Conservation (phyloP, 2,329 filamentous ascomycete genomes). For the Alternaria viburni region DNA sequence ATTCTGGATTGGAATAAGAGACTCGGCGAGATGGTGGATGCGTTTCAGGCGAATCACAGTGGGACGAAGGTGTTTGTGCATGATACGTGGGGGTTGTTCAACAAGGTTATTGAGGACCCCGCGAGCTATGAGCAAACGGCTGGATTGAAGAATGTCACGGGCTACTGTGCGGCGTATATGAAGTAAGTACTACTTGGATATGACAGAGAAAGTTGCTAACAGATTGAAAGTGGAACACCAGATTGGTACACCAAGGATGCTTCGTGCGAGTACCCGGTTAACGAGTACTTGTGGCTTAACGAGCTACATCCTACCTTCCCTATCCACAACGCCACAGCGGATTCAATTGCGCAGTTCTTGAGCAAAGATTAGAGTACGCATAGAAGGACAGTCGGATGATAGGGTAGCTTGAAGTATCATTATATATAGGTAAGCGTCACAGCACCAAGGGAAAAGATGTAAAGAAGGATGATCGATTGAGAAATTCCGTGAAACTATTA, state of each 20-base stretch:
- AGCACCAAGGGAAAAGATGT: not conserved
- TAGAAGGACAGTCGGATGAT: not conserved
- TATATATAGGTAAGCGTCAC: not conserved
- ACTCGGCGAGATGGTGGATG: constrained; percentile 51
- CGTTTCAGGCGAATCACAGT: constrained; percentile 43
- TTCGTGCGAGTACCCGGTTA: constrained; percentile 61
- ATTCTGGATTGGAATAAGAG: constrained; percentile 61
- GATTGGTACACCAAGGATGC: constrained; percentile 47
- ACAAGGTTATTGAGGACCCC: constrained; percentile 60
- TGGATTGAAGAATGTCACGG: constrained; percentile 62
- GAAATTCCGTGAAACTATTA: not conserved
- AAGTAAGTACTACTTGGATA: constrained; percentile 45
- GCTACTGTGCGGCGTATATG: constrained; percentile 61
- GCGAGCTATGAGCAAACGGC: constrained; percentile 58
- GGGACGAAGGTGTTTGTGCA: constrained; percentile 59
- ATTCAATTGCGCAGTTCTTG: constrained; percentile 40
- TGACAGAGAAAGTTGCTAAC: constrained; percentile 1
- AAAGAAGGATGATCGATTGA: not conserved
- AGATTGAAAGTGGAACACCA: constrained; percentile 42
- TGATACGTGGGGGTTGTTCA: constrained; percentile 61
- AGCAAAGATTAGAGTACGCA: constrained; percentile 1
- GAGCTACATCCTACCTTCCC: constrained; percentile 68
- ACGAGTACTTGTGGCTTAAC: constrained; percentile 71
- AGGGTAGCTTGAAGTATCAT: too few species aligned
- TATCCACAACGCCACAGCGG: constrained; percentile 65